phyloP scores from a whole-genome alignment of 2,329 filamentous ascomycete species.

The Xylaria sp. region DNA sequence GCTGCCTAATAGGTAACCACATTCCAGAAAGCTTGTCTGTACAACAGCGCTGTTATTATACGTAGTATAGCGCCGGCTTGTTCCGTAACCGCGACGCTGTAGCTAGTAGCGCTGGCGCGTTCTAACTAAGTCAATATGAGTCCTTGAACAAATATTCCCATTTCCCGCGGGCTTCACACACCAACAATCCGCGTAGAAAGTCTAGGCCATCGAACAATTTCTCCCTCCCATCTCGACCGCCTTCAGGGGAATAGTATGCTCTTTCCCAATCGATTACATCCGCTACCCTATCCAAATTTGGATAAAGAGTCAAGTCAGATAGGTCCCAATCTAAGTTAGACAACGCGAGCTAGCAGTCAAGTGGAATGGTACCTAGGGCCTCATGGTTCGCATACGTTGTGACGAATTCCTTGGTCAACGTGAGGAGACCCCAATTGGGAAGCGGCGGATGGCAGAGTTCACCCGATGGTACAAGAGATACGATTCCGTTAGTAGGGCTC shows the following conservation, averaged over 20 bases:
- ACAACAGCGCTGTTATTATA: too few relatives aligned
- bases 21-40: too few relatives aligned
- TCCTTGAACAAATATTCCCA: too few relatives aligned
- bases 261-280: neutral
- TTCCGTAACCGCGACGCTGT: too few relatives aligned
- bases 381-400: neutral
- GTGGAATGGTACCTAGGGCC: neutral
- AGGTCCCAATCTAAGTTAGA: neutral
- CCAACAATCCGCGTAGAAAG: neutral
- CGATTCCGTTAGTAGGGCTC: neutral
- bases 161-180: too few relatives aligned
- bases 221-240: slow-evolving; percentile 5
- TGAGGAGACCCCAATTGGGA: neutral
- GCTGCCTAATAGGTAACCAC: neutral
- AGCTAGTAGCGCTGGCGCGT: too few relatives aligned
- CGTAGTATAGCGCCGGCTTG: too few relatives aligned
- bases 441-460: neutral
- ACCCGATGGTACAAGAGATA: neutral
- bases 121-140: too few relatives aligned
- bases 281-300: neutral
- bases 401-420: slow-evolving; percentile 1
- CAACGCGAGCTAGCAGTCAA: neutral
- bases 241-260: neutral
- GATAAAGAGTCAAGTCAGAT: neutral
- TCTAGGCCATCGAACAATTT: neutral